Evolutionary conservation across 2,329 filamentous ascomycete species (phyloP).

Genomic region (Geosmithia putterillii): DNA sequence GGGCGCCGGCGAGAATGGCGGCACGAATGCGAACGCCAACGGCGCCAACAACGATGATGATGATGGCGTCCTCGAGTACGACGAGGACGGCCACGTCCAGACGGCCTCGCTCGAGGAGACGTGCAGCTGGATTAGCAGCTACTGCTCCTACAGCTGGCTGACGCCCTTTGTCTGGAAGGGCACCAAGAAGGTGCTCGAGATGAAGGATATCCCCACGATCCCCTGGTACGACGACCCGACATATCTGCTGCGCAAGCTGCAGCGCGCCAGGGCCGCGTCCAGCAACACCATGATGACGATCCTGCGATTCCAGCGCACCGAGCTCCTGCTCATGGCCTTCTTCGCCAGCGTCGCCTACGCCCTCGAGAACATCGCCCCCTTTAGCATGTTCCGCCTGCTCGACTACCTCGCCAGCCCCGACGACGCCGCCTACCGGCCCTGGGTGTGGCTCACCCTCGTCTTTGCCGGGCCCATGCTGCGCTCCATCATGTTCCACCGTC

Average conservation of each 20-base stretch:
- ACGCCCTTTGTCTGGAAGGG: slow-evolving; percentile 36
- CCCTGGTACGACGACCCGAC: slow-evolving; percentile 44
- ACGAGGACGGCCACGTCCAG: neutral
- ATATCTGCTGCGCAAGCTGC: slow-evolving; percentile 29
- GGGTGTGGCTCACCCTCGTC: slow-evolving; percentile 40
- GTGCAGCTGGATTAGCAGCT: slow-evolving; percentile 40
- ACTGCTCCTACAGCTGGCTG: slow-evolving; percentile 37
- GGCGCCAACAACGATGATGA: too few relatives aligned
- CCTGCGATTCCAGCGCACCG: slow-evolving; percentile 26
- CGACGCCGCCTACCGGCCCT: slow-evolving; percentile 31
- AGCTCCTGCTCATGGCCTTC: slow-evolving; percentile 31
- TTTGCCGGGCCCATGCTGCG: slow-evolving; percentile 35
- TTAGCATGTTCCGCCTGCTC: slow-evolving; percentile 39
- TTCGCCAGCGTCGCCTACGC: slow-evolving; percentile 23
- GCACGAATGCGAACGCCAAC: too few relatives aligned
- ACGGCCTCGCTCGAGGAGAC: slow-evolving; percentile 35
- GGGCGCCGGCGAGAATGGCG: too few relatives aligned
- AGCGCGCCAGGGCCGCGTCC: slow-evolving; percentile 27
- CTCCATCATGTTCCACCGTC: slow-evolving; percentile 41
- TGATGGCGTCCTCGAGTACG: slow-evolving; percentile 7
- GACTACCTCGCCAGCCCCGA: slow-evolving; percentile 34
- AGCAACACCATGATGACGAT: slow-evolving; percentile 32
- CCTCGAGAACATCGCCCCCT: slow-evolving; percentile 38
- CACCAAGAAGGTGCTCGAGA: slow-evolving; percentile 26
- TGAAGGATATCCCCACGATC: slow-evolving; percentile 33